Evolutionary conservation across 805 yeast species (phyloP).

Genomic region (Nakazawaea anatomiae): DNA sequence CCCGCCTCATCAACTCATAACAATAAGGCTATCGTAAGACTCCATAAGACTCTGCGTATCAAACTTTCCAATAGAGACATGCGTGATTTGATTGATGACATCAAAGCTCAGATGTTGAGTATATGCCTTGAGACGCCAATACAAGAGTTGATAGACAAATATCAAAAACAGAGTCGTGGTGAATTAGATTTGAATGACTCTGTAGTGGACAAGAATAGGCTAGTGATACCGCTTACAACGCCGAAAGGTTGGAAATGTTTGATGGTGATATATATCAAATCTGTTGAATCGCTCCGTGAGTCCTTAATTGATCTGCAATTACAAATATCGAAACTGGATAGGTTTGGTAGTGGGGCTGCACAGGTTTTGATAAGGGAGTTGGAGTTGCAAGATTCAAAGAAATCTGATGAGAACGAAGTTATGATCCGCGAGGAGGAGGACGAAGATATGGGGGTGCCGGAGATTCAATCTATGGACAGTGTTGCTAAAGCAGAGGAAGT

Average conservation of each 20-base stretch:
- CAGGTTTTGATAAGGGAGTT: conserved; percentile 4
- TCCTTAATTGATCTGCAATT: background rate
- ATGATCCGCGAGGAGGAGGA: conserved; percentile 1
- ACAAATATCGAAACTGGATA: background rate
- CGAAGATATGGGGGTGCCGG: background rate
- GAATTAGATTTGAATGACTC: conserved; percentile 8
- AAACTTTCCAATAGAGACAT: conserved; percentile 8
- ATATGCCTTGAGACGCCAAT: conserved; percentile 2
- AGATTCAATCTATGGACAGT: too few relatives aligned
- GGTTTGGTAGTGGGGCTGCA: conserved; percentile 5
- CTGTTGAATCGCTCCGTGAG: conserved; percentile 1
- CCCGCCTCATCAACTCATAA: conserved; percentile 3
- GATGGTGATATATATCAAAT: background rate
- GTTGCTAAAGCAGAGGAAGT: background rate
- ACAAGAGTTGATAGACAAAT: conserved; percentile 1
- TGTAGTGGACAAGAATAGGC: conserved; percentile 1
- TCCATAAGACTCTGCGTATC: conserved; percentile 5
- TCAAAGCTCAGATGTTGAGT: conserved; percentile 1
- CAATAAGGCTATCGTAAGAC: conserved; percentile 7
- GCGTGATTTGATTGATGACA: conserved; percentile 3
- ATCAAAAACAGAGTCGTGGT: background rate
- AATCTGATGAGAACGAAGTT: background rate
- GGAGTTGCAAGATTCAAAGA: background rate
- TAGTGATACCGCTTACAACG: conserved; percentile 1
- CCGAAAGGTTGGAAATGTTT: conserved; percentile 10